Evolutionary conservation across 1,284 basidiomycete species (phyloP), one percentile per base, ranked within the genome.

Genomic region (Singerocomus rubriflavus): DNA sequence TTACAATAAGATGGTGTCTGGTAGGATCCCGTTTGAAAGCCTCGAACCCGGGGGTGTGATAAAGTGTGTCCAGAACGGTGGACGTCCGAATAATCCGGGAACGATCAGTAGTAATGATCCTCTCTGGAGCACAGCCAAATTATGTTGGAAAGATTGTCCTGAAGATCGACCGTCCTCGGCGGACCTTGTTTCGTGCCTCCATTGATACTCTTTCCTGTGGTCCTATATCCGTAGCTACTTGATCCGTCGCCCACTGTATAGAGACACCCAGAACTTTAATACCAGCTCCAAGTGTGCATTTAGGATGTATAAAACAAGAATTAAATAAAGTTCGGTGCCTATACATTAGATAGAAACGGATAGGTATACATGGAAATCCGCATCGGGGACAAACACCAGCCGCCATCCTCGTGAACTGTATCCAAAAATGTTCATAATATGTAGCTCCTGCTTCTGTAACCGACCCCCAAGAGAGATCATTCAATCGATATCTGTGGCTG

Each of bases 401-500:
- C 42, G 25, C 50, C 44, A 21, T 30, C 17, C 42, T 51, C 41
- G 21, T 46, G 40, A 44, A 29, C 14, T 30, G 47, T 41, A 44
- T 48, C 54, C 46, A 43, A 50, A 51, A 42, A n/a, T 11, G 34
- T 44, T 52, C 49, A 10, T 51, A 42, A 44, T 17, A 27, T 29
- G 44, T 35, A 29, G 30, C 16, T 51, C 44, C 21, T 44, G 30
- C 32, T 43, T 46, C 36, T 16, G 25, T n/a, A 17, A 33, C 17
- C 34, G 26, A 44, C n/a, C 34, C 31, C 36, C 12, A 26, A 39
- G 3, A 50, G 29, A 1, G 12, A 54, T 71, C 57, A 81, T 64
- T 81, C 77, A 48, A 77, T 81, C 16, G 80, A 79, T 58, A 76
- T 73, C 36, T 79, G 70, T 53, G 64, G 72, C 49, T 68, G 71